A percentile compares a stretch with the other conserved stretches of the same genome.
phyloP scores from a whole-genome alignment of 345 rosid genomes.

The Punica granatum region DNA sequence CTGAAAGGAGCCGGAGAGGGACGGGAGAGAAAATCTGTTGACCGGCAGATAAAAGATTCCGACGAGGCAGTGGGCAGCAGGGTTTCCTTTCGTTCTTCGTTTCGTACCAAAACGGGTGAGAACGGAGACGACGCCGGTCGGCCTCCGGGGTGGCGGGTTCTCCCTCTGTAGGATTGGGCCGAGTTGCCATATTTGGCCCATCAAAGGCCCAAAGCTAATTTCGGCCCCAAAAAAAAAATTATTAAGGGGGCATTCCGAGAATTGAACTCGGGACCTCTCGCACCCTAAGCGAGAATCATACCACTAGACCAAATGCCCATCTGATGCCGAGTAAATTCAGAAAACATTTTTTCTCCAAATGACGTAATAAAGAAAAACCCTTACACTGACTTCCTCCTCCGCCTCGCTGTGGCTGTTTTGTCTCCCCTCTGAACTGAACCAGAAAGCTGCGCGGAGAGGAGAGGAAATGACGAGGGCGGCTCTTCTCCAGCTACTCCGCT shows the following conservation, averaged over 20 bases:
- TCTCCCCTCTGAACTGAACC: no score
- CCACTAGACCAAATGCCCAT: conserved; percentile 88
- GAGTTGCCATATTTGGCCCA: no score
- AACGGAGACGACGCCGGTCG: neutral
- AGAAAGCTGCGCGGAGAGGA: neutral
- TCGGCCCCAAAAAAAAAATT: no score
- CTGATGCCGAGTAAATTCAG: no score
- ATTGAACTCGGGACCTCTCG: conserved; percentile 88
- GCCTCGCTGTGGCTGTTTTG: neutral
- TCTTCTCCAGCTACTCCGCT: conserved; percentile 51
- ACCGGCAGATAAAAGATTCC: neutral
- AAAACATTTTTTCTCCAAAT: no score
- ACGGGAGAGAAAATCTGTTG: conserved; percentile 1
- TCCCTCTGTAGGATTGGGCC: no score
- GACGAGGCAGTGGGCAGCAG: no score
- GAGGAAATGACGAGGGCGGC: conserved; percentile 57
- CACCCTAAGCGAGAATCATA: conserved; percentile 94
- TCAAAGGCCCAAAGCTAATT: no score
- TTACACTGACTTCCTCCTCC: neutral
- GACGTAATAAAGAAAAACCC: no score
- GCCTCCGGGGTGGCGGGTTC: no score
- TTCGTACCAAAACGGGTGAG: neutral
- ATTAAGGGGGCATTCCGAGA: conserved; percentile 47
- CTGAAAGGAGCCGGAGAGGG: no score
- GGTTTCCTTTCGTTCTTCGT: neutral